Conservation (phyloP, 2,329 filamentous ascomycete species). For the Scleromitrula shiraiana region DNA sequence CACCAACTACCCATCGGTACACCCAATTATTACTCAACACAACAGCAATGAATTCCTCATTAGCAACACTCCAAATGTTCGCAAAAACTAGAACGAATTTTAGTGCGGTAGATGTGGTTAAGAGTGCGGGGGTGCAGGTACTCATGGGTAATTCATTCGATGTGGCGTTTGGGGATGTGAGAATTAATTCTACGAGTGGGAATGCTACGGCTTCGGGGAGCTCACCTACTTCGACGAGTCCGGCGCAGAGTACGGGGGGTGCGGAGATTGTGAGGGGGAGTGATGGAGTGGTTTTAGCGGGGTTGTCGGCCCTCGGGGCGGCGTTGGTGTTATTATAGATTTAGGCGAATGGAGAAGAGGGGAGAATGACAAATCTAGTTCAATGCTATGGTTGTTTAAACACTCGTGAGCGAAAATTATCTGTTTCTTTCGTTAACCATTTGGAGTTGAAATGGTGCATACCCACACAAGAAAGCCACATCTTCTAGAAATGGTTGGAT, state of each 20-base stretch:
- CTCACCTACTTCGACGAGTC: not conserved
- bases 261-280: not conserved
- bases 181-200: not conserved
- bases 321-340: not conserved
- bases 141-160: constrained; percentile 13
- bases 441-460: no score
- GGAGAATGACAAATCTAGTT: no score
- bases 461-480: no score
- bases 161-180: constrained; percentile 6
- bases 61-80: constrained; percentile 2
- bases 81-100: not conserved
- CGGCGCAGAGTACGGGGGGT: not conserved
- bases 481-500: no score
- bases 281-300: not conserved
- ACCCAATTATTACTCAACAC: constrained; percentile 24
- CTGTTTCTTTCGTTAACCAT: no score
- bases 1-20: constrained; percentile 23
- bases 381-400: no score
- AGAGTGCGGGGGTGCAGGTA: constrained; percentile 3
- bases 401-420: no score
- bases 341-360: no score
- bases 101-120: constrained; percentile 1
- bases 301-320: not conserved
- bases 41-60: constrained; percentile 8
- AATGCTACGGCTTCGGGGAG: not conserved